These are phyloP conservation scores for Xylariomycetidae sp. DNA, from an alignment of 2,329 filamentous ascomycete species.

Conservation along the genomic window DNA sequence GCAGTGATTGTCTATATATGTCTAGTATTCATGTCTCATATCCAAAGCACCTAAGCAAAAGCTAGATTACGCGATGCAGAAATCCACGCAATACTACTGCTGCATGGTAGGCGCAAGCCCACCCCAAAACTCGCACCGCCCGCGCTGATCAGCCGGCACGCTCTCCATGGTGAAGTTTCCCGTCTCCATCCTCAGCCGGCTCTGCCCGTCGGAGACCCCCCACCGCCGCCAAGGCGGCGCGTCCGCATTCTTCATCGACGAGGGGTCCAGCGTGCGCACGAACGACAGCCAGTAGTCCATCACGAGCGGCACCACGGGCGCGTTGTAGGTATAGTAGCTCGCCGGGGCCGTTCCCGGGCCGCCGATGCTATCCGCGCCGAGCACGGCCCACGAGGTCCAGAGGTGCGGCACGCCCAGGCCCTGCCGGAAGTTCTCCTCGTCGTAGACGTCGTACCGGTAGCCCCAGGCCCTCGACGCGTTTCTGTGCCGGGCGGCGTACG, in stretches of 20 bases:
- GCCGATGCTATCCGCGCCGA: conserved; percentile 37
- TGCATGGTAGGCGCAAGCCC: conserved; percentile 29
- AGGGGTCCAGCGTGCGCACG: conserved; percentile 40
- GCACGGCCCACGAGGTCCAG: conserved; percentile 43
- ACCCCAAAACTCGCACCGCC: conserved; percentile 39
- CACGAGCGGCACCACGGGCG: conserved; percentile 38
- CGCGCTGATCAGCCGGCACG: conserved; percentile 27
- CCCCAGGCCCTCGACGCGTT: conserved; percentile 30
- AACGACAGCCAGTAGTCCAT: conserved; percentile 50
- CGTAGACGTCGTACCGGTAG: conserved; percentile 47
- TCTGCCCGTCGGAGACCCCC: conserved; percentile 11
- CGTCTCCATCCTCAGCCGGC: conserved; percentile 36
- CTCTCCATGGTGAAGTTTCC: conserved; percentile 36
- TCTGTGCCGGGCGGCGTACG: conserved; percentile 15
- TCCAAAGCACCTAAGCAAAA: too few relatives aligned
- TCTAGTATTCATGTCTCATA: too few relatives aligned
- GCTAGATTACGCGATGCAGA: too few relatives aligned
- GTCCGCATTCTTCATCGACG: conserved; percentile 25
- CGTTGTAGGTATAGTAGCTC: conserved; percentile 42
- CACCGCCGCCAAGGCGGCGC: conserved; percentile 40
- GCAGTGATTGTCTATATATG: too few relatives aligned
- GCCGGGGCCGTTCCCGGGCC: conserved; percentile 18
- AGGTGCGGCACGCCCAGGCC: conserved; percentile 46
- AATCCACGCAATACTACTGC: too few relatives aligned
- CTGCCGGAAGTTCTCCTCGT: conserved; percentile 26